Conservation (phyloP, 768 basidiomycete genomes). For the Lactarius indigo region DNA sequence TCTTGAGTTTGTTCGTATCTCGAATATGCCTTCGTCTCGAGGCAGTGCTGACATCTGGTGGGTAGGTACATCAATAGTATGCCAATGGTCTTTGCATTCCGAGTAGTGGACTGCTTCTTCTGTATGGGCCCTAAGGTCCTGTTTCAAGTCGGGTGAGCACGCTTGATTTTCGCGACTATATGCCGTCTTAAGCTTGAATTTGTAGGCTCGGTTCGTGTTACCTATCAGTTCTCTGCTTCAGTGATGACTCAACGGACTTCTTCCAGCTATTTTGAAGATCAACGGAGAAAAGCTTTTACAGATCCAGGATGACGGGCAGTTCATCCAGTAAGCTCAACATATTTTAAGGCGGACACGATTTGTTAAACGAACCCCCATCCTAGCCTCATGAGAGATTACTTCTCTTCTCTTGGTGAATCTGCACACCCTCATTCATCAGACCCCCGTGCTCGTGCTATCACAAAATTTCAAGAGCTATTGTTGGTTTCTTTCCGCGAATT, state of each 20-base stretch:
- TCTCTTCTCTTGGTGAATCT: conserved; percentile 87
- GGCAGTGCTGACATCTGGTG: neutral
- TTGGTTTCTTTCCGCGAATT: conserved; percentile 98
- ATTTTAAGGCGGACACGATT: neutral
- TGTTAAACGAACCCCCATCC: neutral
- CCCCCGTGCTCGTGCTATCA: conserved; percentile 87
- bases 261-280: conserved; percentile 89
- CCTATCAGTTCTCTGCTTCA: neutral
- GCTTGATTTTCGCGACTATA: neutral
- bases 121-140: conserved; percentile 99
- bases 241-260: neutral
- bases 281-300: conserved; percentile 90
- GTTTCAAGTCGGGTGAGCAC: conserved; percentile 92
- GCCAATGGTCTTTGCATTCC: conserved; percentile 97
- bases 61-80: conserved; percentile 89
- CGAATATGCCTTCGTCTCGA: conserved; percentile 26
- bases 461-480: conserved; percentile 94
- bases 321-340: conserved; percentile 65
- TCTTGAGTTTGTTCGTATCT: conserved; percentile 82
- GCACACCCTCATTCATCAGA: conserved; percentile 89
- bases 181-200: conserved; percentile 8
- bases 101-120: conserved; percentile 96
- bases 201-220: conserved; percentile 52
- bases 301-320: conserved; percentile 95
- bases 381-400: conserved; percentile 94